Base-by-base conservation (phyloP, 83 land plant species). In the Picea abies region DNA sequence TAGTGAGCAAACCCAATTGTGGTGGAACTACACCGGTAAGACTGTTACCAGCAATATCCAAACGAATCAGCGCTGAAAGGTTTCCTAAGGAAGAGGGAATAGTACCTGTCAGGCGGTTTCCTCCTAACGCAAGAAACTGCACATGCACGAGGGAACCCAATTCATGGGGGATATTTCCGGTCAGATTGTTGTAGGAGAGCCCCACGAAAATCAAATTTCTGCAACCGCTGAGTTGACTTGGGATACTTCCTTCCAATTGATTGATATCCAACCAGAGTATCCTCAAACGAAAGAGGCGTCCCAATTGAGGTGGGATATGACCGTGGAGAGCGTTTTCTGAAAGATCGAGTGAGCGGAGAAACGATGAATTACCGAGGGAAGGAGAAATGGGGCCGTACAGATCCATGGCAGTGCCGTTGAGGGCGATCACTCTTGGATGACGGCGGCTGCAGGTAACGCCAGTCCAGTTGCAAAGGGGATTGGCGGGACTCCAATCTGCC, bases 161-260 rank as follows among this genome's bases (percentile, higher is more conserved):
- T 32, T 90, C 87, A 26, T 84, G 32, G 8, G 98, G 98, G 4
- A 96, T 94, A 17, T 70, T 56, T 1, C 98, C 95, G 0, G 88
- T 84, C 80, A 96, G 58, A 78, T 90, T 85, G 63, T 96, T 96
- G 85, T 91, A 87, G 62, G 93, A 93, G 60, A 96, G 88, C 78
- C 90, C 92, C 75, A 92, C 83, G 39, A 86, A 86, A 11, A 85
- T 77, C 2, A 89, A 81, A 39, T 70, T 67, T 23, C 52, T 32
- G 67, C 79, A 77, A 7, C 7, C 32, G 6, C 61, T 39, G 17
- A 77, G 79, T 22, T 19, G 5, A 3, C 58, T 15, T 77, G 79
- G 79, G 10, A 77, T 77, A 29, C 15, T 3, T 1, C 79, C 79
- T 26, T 58, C 79, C 6, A 77, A 77, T n/a, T 77, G 19, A 25